Evolutionary conservation across 805 yeast genomes (phyloP), one percentile per base, ranked within the genome.

Genomic region (Candida maris): DNA sequence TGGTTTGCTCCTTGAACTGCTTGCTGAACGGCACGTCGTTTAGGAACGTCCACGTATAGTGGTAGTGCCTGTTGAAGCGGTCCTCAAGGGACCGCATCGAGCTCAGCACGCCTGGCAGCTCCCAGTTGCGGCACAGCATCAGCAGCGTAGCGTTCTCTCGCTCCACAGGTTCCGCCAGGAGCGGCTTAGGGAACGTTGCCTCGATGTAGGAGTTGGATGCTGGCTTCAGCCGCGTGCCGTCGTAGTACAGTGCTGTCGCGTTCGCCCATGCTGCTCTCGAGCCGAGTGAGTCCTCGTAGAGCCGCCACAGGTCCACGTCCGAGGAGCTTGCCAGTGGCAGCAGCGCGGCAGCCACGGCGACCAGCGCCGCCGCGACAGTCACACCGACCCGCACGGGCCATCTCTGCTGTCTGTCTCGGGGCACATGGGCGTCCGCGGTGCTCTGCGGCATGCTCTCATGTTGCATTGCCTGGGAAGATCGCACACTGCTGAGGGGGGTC

Each of bases 81-180:
- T 83, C 91, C 59, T 84, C 91, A 31, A 84, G 59, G 6, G 84
- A 76, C 51, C 95, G 70, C 75, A 88, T 87, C 15, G 95, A 76
- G 29, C 61, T 56, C 30, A 88, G 59, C 0, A 93, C 95, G 1
- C 82, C 88, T 8, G 71, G 68, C 8, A 88, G 59, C 57, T 88
- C 97, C 64, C 73, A 68, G 56, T 88, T 88, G 37, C 97, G 67
- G 26, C 85, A 95, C 19, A 89, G 72, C 95, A 89, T 88, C 37
- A 89, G 71, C 19, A 89, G 58, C 0, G 95, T 82, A 3, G 97
- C 97, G 56, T 87, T 88, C 52, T 85, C 95, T 81, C 27, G 63
- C 39, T 67, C 14, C 5, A 36, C 38, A 10, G 24, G 30, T 6
- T 32, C 24, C 14, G 28, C 7, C 10, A 12, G 12, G 8, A 19